Evolutionary conservation across 768 basidiomycete genomes (phyloP), one percentile per base, ranked within the genome.

Genomic region (Suillus decipiens): DNA sequence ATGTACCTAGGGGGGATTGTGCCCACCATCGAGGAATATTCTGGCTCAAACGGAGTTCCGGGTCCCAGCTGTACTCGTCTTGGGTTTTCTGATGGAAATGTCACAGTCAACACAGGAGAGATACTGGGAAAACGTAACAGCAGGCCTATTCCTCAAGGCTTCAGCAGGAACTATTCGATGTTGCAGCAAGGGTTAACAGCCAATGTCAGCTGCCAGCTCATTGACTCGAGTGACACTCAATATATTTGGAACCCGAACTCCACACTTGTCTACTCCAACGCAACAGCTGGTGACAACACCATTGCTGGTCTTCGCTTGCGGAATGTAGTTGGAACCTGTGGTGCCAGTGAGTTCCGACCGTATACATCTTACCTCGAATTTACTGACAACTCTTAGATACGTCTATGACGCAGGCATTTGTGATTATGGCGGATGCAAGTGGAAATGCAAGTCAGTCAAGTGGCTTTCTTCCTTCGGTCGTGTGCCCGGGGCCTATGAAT

Each of bases 151-250:
- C 11, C 36, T 37, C 36, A 37, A 12, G 36, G 36, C 11, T 37
- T 12, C 36, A 37, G 37, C 12, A 50, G 48, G 34, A 61, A 28
- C 41, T 61, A 48, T 33, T 33, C 60, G 9, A 34, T 61, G 17
- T 61, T 2, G n/a, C 60, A 61, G 19, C 60, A 61, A 24, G 60
- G 60, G n/a, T 51, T 61, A 15, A 60, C 59, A 19, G 60, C 60
- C 37, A 24, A 42, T 6, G 50, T 61, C 47, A 53, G 4, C 14
- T 61, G 60, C 19, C 43, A 9, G 19, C 8, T n/a, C 15, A 37
- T 51, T 10, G 9, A n/a, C 33, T 19, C 36, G 48, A 61, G 24
- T 54, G 36, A 51, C 10, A 50, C 31, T 8, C 60, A 61, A 19
- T 37, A 61, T 36, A 1, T 39, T 14, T 37, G 37, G 47, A 11